Percentiles rank a stretch among this genome's conserved stretches.
phyloP scores from a whole-genome alignment of 768 basidiomycete genomes.

The Boletus huronensis region DNA sequence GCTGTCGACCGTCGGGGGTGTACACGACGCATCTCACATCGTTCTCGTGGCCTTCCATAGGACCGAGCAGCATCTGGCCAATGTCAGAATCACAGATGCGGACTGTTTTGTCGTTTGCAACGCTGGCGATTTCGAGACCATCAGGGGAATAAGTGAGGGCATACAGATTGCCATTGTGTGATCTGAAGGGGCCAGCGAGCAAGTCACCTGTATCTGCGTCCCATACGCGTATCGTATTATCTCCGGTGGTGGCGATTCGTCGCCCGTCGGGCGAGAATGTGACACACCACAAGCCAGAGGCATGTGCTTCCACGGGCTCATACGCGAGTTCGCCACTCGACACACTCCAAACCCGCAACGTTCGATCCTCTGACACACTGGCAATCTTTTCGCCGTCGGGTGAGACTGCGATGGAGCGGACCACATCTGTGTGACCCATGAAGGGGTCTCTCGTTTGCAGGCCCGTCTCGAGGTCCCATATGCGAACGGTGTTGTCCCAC shows the following conservation, averaged over 20 bases:
- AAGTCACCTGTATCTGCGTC: conserved; percentile 26
- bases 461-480: conserved; percentile 27
- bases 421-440: conserved; percentile 27
- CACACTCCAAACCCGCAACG: conserved; percentile 27
- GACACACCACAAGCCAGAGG: conserved; percentile 27
- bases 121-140: conserved; percentile 31
- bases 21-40: conserved; percentile 32
- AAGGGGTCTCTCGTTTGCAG: conserved; percentile 11
- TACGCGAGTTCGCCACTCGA: conserved; percentile 19
- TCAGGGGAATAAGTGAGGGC: conserved; percentile 38
- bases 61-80: conserved; percentile 34
- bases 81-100: conserved; percentile 32
- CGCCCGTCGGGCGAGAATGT: conserved; percentile 32
- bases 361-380: conserved; percentile 28
- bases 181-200: conserved; percentile 27
- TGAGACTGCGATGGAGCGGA: conserved; percentile 30
- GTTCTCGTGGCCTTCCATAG: conserved; percentile 29
- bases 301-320: conserved; percentile 28
- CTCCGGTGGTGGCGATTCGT: conserved; percentile 32
- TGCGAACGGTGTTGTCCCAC: conserved; percentile 25
- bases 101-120: conserved; percentile 30
- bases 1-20: conserved; percentile 25
- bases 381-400: conserved; percentile 27
- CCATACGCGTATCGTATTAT: conserved; percentile 33
- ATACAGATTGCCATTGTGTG: conserved; percentile 31